A percentile compares a stretch with the other conserved stretches of the same genome.
Conservation (phyloP, 768 basidiomycete genomes). For the Chalciporus sphaerocephalus region DNA sequence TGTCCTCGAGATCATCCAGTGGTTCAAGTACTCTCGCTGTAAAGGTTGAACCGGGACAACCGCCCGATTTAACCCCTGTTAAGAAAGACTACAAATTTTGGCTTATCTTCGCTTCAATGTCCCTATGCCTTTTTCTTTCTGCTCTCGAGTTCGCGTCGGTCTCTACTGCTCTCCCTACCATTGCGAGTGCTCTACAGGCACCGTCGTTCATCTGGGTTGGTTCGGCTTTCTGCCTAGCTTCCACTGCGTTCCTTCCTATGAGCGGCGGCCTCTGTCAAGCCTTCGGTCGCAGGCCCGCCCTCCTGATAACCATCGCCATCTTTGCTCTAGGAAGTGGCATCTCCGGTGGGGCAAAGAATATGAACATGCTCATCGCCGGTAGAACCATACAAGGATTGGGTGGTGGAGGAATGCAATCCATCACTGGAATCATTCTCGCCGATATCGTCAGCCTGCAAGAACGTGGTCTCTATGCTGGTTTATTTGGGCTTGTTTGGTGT, state of each 20-base stretch:
- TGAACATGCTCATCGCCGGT: too few species aligned
- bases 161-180: conserved; percentile 42
- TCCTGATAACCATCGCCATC: conserved; percentile 29
- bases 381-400: conserved; percentile 43
- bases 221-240: conserved; percentile 38
- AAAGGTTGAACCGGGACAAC: too few species aligned
- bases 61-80: not conserved
- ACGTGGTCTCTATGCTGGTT: conserved; percentile 37
- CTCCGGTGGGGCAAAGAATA: too few species aligned
- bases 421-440: conserved; percentile 39
- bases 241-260: conserved; percentile 40
- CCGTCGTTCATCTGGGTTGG: conserved; percentile 44
- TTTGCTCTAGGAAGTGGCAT: conserved; percentile 46
- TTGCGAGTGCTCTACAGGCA: conserved; percentile 35
- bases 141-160: conserved; percentile 33
- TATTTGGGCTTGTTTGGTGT: conserved; percentile 39
- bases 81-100: conserved; percentile 24
- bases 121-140: conserved; percentile 26
- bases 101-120: conserved; percentile 30
- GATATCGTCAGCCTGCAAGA: conserved; percentile 46
- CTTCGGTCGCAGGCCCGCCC: conserved; percentile 36
- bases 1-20: too few species aligned
- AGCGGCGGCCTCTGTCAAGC: conserved; percentile 36
- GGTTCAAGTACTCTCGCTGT: too few species aligned
- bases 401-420: conserved; percentile 36